Evolutionary conservation across 2,329 filamentous ascomycete genomes (phyloP).

Genomic region (Claviceps purpurea): DNA sequence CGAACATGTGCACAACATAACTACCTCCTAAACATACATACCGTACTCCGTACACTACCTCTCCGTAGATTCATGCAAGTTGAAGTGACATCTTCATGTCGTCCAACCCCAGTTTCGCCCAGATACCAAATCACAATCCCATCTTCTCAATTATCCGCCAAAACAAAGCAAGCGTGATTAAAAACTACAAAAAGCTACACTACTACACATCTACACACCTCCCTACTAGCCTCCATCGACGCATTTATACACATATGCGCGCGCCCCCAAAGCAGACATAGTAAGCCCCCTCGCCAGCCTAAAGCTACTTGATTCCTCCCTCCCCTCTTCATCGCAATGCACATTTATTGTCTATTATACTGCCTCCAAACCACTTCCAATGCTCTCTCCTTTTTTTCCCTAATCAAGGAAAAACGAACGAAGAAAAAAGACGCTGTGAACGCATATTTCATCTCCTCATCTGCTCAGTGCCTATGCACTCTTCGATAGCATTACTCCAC

Average conservation of each 20-base stretch:
- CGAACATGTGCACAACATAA: too few relatives aligned
- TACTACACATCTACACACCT: not conserved
- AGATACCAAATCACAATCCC: not conserved
- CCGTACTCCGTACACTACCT: too few relatives aligned
- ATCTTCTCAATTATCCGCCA: not conserved
- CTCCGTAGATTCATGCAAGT: too few relatives aligned
- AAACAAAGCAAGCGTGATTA: not conserved
- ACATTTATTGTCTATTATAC: slow-evolving; percentile 2
- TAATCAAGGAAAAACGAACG: not conserved
- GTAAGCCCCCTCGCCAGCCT: not conserved
- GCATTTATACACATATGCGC: not conserved
- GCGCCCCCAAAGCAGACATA: not conserved
- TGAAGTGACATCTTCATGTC: not conserved
- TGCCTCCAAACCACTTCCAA: not conserved
- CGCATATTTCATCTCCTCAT: not conserved
- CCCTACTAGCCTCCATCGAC: not conserved
- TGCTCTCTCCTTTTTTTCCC: not conserved
- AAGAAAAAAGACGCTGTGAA: not conserved
- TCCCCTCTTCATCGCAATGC: not conserved
- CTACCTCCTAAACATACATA: too few relatives aligned
- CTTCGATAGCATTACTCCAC: not conserved
- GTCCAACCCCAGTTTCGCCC: not conserved
- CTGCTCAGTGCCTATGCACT: not conserved
- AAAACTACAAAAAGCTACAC: not conserved
- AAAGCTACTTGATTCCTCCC: not conserved